Evolutionary conservation across 306 rosid species (phyloP), one percentile per base, ranked within the genome.

Genomic region (Rosa multiflora): DNA sequence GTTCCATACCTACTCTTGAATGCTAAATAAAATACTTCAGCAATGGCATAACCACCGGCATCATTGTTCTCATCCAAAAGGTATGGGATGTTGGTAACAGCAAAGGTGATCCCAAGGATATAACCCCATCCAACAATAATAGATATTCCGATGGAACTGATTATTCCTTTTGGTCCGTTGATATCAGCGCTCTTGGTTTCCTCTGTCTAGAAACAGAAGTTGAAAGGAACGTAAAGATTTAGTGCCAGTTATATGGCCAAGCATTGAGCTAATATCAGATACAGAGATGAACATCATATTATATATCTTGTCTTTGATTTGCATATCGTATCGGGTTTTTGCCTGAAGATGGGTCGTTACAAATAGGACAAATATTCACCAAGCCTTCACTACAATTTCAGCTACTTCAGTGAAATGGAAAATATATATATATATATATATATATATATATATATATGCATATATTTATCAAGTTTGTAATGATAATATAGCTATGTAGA

Each of bases 21-120:
- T 66, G 89, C 94, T 64, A 18, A 88, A 84, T 95, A 95, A 83
- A 92, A 95, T 84, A 95, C 82, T 86, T 95, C 88, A 21, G 99
- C 99, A 77, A 95, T 95, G 83, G 99, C 99, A 80, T 93, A 95
- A 61, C 99, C 99, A 40, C 97, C 96, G 5, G 99, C 92, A 74
- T 92, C 94, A 48, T 95, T 95, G 79, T 88, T 78, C 84, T 83
- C 85, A 83, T 84, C 85, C 90, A 95, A 87, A 79, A 95, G 97
- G 88, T 77, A 61, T 20, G 87, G 87, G 76, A 93, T 93, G 80
- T 90, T 76, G 26, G 94, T 90, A 35, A 90, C 95, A 23, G 98
- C 94, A 76, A 92, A 92, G 80, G 97, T 91, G 85, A 95, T 90
- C 69, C 99, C 98, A 21, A 93, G 86, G 79, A 95, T 93, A 85